Base-by-base conservation (phyloP, 805 yeast genomes). In the Pichia eremophila region DNA sequence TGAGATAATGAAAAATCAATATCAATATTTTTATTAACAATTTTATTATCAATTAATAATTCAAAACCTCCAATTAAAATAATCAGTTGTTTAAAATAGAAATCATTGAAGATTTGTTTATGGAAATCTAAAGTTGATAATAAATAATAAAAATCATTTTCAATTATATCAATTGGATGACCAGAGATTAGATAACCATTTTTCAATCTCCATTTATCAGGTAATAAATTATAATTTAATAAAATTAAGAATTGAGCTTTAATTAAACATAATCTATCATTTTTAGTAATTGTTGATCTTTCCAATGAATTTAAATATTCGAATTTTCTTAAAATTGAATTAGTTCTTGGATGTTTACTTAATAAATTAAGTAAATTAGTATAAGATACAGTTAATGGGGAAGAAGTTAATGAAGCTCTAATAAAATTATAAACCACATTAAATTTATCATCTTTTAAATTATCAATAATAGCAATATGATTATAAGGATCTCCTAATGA, bases 401-500 rank as follows among this genome's bases (percentile, higher is more conserved):
- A 66, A 49, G 82, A 71, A 14, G 85, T 74, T 52, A 75, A 67
- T 19, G 73, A 70, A 3, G 85, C 77, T 53, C 86, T 67, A 42
- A 77, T 65, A 46, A 77, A 74, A 68, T 79, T 77, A 50, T 76
- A 71, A 38, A 72, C 67, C 27, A 80, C 77, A 43, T 65, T 64
- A 49, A 66, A 71, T 45, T 70, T 71, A 51, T 74, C 75, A 47
- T 71, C 74, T 43, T 68, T 67, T 44, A 74, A 67, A 68, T 77
- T 76, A 49, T 75, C 72, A 39, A 73, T 65, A 35, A 81, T 73
- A 3, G 82, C 85, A 43, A 77, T 70, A 54, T 78, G 81, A 53
- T 78, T 78, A 54, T 76, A 76, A 29, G 79, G 82, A 55, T 82
- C 89, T 46, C 85, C 85, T 48, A 81, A 69, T 0, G 86, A 77